These are phyloP conservation scores for Kickxella alabastrina DNA, from an alignment of 192 early-diverging fungal species.

Conservation along the genomic window DNA sequence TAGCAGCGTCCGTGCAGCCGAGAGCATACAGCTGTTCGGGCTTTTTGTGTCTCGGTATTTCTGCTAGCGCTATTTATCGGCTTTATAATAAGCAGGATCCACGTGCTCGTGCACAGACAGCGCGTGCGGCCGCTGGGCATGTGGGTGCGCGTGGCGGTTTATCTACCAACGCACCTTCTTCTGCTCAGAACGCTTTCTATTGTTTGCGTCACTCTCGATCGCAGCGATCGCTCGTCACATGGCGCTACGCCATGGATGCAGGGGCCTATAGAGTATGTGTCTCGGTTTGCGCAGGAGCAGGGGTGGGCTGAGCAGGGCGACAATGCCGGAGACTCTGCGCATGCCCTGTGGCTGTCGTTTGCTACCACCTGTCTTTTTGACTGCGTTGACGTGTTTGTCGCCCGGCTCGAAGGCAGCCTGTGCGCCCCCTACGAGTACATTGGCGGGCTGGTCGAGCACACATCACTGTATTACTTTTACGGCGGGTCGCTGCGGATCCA, in stretches of 20 bases:
- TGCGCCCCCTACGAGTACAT: slow-evolving; percentile 49
- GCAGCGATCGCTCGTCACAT: not conserved
- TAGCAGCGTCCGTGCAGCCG: too few relatives aligned
- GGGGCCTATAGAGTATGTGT: slow-evolving; percentile 5
- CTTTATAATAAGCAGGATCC: slow-evolving; percentile 45
- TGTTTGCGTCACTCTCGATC: slow-evolving; percentile 10
- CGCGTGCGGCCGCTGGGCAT: slow-evolving; percentile 31
- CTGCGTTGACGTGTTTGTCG: slow-evolving; percentile 50
- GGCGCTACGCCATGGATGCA: slow-evolving; percentile 23
- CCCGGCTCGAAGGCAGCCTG: slow-evolving; percentile 48
- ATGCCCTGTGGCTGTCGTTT: slow-evolving; percentile 35
- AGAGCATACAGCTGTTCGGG: slow-evolving; percentile 37
- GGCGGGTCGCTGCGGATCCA: slow-evolving; percentile 42
- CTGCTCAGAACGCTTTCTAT: slow-evolving; percentile 16
- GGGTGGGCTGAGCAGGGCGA: slow-evolving; percentile 8
- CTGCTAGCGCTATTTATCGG: slow-evolving; percentile 23
- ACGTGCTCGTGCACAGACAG: slow-evolving; percentile 44
- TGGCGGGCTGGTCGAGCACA: slow-evolving; percentile 44
- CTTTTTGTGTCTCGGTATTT: slow-evolving; percentile 49
- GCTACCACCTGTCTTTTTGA: slow-evolving; percentile 33
- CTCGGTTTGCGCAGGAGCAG: slow-evolving; percentile 7
- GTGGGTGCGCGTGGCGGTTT: slow-evolving; percentile 25
- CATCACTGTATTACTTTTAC: slow-evolving; percentile 48
- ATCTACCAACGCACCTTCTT: slow-evolving; percentile 22
- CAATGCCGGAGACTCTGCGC: slow-evolving; percentile 2